Conservation (phyloP, 2,329 filamentous ascomycete species). For the Drechslera avenae region DNA sequence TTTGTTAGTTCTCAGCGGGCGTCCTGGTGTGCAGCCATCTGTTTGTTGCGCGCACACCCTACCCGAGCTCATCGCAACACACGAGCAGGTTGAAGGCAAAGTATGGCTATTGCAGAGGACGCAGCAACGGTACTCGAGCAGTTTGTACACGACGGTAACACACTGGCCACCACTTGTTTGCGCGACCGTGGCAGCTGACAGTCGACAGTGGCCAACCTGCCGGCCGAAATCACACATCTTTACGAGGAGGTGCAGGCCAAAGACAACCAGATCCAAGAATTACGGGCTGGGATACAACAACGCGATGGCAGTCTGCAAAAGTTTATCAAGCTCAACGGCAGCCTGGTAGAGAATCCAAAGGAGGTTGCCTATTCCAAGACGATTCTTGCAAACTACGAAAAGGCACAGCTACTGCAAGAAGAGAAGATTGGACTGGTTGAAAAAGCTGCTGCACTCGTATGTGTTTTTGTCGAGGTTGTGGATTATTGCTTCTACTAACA, state of each 20-base stretch:
- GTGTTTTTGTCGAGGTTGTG: conserved; percentile 4
- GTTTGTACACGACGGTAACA: conserved; percentile 69
- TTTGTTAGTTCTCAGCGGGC: background rate
- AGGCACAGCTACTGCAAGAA: conserved; percentile 71
- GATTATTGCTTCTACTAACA: conserved; percentile 19
- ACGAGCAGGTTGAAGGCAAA: background rate
- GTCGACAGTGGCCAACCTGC: conserved; percentile 70
- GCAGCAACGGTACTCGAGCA: conserved; percentile 76
- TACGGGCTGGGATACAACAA: conserved; percentile 70
- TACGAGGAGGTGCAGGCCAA: conserved; percentile 84
- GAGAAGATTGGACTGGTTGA: conserved; percentile 75
- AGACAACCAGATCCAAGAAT: conserved; percentile 72
- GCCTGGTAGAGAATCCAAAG: conserved; percentile 74
- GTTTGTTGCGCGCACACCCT: background rate
- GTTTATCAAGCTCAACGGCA: conserved; percentile 78
- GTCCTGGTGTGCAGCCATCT: background rate
- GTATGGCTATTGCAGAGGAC: conserved; percentile 58
- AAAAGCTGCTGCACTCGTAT: conserved; percentile 67
- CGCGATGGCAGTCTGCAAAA: conserved; percentile 78
- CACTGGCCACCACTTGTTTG: background rate
- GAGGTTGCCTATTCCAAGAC: conserved; percentile 70
- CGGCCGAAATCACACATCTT: conserved; percentile 80
- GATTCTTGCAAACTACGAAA: conserved; percentile 70
- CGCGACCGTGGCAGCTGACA: conserved; percentile 15
- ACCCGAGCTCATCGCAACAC: background rate